Evolutionary conservation across 257 asterid species (phyloP).

Genomic region (Capsicum rhomboideum): DNA sequence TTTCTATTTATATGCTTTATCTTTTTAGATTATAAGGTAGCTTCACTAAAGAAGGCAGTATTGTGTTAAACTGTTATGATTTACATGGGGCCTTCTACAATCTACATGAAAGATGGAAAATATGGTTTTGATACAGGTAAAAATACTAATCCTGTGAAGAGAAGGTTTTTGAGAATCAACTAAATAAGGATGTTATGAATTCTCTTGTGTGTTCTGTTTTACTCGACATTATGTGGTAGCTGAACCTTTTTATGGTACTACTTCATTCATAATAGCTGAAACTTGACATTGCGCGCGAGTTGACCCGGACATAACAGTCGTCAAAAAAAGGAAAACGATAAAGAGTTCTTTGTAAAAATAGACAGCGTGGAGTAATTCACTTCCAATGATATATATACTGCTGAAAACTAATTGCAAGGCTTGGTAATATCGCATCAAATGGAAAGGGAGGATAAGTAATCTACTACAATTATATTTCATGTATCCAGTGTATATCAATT

Average conservation of each 20-base stretch:
- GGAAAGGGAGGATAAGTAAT: background rate
- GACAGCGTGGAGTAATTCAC: background rate
- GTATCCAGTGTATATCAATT: background rate
- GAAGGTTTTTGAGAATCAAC: background rate
- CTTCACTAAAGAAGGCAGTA: background rate
- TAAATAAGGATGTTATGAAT: background rate
- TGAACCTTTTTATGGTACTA: background rate
- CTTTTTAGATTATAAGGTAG: background rate
- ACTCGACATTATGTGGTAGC: background rate
- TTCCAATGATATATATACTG: background rate
- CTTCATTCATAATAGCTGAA: background rate
- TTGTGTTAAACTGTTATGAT: background rate
- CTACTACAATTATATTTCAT: background rate
- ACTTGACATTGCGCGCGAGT: too few species aligned
- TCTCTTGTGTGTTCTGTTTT: background rate
- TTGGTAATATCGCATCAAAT: background rate
- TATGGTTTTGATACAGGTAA: background rate
- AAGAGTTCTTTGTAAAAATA: background rate
- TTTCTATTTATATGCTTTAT: background rate
- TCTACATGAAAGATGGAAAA: background rate
- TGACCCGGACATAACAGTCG: too few species aligned
- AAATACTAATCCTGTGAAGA: background rate
- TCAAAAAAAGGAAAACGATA: too few species aligned
- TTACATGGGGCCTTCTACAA: background rate
- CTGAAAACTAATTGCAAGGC: background rate